Base-by-base conservation (phyloP, 1,284 basidiomycete species). In the Phellinidium pouzarii region DNA sequence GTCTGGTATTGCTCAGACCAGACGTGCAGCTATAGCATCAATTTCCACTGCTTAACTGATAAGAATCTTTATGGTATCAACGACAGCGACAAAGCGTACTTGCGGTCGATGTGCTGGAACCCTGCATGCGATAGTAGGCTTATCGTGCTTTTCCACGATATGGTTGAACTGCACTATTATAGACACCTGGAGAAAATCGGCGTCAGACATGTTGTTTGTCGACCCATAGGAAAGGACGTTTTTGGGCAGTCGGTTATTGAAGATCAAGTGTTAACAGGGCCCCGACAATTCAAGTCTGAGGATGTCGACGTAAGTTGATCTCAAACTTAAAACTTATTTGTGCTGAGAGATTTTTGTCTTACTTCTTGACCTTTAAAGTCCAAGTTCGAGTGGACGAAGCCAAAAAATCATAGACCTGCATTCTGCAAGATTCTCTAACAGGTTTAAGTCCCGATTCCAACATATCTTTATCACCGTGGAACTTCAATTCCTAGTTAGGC, bases 141-240 rank as follows among this genome's bases (percentile, higher is more conserved):
- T n/a, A 31, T 48, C 38, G 48, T 41, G 23, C 25, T 55, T 19
- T 55, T 55, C 38, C 34, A 51, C 26, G 49, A 51, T 40, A 55
- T 55, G n/a, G 53, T 55, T 22, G 53, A 55, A 36, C 12, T 20
- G 6, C 53, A 55, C 27, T 55, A 50, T 43, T 51, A 41, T 26
- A 38, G 45, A 14, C 53, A 55, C 38, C 31, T 55, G 9, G 37
- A 34, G 20, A 29, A 37, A 23, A 34, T n/a, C 42, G 49, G 49
- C 9, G 40, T 55, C n/a, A 43, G 31, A 25, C 44, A 41, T 36
- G 37, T 55, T 4, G 49, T 38, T 6, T 27, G 20, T n/a, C 14
- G 22, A 9, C 37, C n/a, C 27, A 20, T 25, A 25, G 48, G 40
- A 17, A 9, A 19, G 14, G 43, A 55, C n/a, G 44, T 41, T 23